Evolutionary conservation across 73 alveolate genomes (phyloP).

Genomic region (Urostyla sp.): DNA sequence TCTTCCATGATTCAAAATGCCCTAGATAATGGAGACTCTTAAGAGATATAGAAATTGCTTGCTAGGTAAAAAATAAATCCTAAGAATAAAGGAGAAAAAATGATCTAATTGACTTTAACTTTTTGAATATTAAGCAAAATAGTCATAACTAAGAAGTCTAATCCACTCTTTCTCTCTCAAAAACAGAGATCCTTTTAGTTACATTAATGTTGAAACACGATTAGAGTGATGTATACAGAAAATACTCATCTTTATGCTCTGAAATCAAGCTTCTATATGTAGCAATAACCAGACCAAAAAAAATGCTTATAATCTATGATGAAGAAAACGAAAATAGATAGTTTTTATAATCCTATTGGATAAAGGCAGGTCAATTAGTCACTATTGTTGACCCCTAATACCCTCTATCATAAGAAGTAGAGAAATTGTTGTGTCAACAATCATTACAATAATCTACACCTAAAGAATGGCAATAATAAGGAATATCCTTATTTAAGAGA

Average conservation of each 20-base stretch:
- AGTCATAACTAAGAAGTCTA: too few species aligned
- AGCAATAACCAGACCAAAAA: slow-evolving; percentile 76
- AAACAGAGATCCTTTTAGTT: not conserved
- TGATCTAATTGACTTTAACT: too few species aligned
- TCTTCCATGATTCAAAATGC: slow-evolving; percentile 72
- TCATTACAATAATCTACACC: not conserved
- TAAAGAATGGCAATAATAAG: slow-evolving; percentile 66
- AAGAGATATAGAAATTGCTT: slow-evolving; percentile 26
- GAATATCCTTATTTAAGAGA: slow-evolving; percentile 65
- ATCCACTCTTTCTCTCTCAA: not conserved
- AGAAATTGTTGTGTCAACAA: too few species aligned
- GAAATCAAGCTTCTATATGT: slow-evolving; percentile 74
- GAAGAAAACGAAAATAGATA: slow-evolving; percentile 22
- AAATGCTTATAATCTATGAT: slow-evolving; percentile 68
- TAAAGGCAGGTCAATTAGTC: slow-evolving; percentile 21
- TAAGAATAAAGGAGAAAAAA: too few species aligned
- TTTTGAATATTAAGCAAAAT: not conserved
- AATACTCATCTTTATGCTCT: slow-evolving; percentile 60
- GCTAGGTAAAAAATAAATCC: not conserved
- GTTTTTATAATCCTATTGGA: slow-evolving; percentile 42
- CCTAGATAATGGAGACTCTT: slow-evolving; percentile 66
- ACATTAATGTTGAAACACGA: not conserved
- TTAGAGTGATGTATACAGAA: slow-evolving; percentile 18
- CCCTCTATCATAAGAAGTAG: not conserved
- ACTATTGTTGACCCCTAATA: slow-evolving; percentile 23